A percentile compares a stretch with the other conserved stretches of the same genome.
phyloP scores from a whole-genome alignment of 192 early-diverging fungal genomes.

The Coemansia asiatica region DNA sequence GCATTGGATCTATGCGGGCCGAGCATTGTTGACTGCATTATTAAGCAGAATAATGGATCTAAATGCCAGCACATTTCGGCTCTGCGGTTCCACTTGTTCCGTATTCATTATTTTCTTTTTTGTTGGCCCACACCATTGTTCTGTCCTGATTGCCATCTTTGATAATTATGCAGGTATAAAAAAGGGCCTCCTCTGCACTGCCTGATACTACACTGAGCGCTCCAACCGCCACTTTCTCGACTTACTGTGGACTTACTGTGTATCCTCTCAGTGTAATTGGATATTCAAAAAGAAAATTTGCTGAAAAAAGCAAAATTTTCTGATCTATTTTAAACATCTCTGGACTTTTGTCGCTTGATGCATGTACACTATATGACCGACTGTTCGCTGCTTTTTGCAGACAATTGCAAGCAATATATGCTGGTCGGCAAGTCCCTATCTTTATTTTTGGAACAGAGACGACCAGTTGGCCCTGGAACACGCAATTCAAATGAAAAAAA shows the following conservation, averaged over 20 bases:
- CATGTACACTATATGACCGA: background rate
- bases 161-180: background rate
- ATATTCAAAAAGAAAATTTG: background rate
- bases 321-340: background rate
- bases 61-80: slow-evolving; percentile 1
- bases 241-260: background rate
- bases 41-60: background rate
- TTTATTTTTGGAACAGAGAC: too few species aligned
- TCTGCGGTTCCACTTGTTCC: slow-evolving; percentile 3
- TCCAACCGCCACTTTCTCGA: background rate
- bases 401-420: slow-evolving; percentile 6
- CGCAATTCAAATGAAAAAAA: too few species aligned
- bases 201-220: background rate
- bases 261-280: too few species aligned
- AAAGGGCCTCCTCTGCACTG: background rate
- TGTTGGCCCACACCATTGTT: background rate
- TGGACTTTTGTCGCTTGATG: background rate
- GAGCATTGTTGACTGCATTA: background rate
- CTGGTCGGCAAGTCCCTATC: background rate
- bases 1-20: background rate
- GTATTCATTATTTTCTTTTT: background rate
- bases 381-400: background rate
- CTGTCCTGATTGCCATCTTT: background rate
- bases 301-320: background rate
- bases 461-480: too few species aligned